phyloP scores from a whole-genome alignment of 257 asterid species.

The Solanum neorickii region DNA sequence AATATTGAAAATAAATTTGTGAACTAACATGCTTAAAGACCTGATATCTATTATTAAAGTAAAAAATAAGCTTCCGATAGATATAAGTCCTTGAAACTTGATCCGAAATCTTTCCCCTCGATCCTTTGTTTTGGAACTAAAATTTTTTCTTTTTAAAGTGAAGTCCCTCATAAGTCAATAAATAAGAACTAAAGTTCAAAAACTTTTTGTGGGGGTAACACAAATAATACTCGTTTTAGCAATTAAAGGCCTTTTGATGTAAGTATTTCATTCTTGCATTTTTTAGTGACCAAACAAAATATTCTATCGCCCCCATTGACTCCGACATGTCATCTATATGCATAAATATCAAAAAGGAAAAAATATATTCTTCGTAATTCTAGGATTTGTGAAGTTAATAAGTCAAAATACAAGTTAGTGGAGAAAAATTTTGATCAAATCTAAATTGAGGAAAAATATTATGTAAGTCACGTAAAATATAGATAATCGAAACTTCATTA shows the following conservation, averaged over 20 bases:
- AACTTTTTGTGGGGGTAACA: neutral
- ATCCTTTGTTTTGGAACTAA: neutral
- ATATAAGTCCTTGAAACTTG: neutral
- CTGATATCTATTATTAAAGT: too few species aligned
- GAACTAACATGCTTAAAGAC: neutral
- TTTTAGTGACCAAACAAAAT: slow-evolving; percentile 49
- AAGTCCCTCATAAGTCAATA: neutral
- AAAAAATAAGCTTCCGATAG: neutral
- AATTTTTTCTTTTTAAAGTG: neutral
- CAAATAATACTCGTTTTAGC: slow-evolving; percentile 34
- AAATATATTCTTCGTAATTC: neutral
- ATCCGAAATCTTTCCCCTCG: neutral
- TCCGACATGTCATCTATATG: slow-evolving; percentile 45
- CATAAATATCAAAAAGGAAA: neutral
- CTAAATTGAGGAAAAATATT: too few species aligned
- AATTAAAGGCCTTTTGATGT: slow-evolving; percentile 72
- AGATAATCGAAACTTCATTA: neutral
- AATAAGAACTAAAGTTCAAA: neutral
- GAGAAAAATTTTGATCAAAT: neutral
- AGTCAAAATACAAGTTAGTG: too few species aligned
- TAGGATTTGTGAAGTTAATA: neutral
- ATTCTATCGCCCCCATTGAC: slow-evolving; percentile 77
- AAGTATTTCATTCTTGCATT: slow-evolving; percentile 55
- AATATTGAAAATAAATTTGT: neutral
- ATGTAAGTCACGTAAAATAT: too few species aligned